Evolutionary conservation across 306 rosid species (phyloP).

Genomic region (Vachellia collinsii): DNA sequence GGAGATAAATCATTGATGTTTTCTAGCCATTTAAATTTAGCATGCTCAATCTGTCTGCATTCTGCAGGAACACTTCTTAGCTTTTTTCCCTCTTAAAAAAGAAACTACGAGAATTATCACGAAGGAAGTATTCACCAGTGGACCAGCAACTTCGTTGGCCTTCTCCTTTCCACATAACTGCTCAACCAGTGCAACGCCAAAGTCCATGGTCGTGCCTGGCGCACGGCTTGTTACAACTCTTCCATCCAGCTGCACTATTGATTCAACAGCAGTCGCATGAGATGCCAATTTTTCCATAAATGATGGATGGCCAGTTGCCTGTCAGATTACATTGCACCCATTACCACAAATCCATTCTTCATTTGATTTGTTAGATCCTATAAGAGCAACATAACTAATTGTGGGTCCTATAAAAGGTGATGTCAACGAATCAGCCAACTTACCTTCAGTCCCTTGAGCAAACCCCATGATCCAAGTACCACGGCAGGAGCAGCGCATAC

Average conservation of each 20-base stretch:
- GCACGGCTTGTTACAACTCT: slow-evolving; percentile 86
- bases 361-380: not conserved
- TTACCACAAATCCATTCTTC: not conserved
- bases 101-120: not conserved
- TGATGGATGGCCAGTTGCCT: slow-evolving; percentile 89
- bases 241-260: slow-evolving; percentile 89
- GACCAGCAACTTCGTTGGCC: slow-evolving; percentile 83
- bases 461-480: slow-evolving; percentile 87
- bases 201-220: slow-evolving; percentile 94
- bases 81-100: not conserved
- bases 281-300: slow-evolving; percentile 79
- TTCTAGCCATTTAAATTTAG: not conserved
- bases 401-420: not conserved
- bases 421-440: slow-evolving; percentile 22
- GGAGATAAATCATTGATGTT: not conserved
- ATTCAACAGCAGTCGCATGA: slow-evolving; percentile 67
- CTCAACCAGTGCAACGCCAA: slow-evolving; percentile 70
- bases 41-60: not conserved
- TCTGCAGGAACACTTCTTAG: not conserved
- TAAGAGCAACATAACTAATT: slow-evolving; percentile 6
- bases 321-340: slow-evolving; percentile 34
- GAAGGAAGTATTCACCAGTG: slow-evolving; percentile 62
- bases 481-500: slow-evolving; percentile 96
- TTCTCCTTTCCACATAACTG: slow-evolving; percentile 85
- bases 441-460: slow-evolving; percentile 87